Evolutionary conservation across 176 grass and related monocot genomes (phyloP), one percentile per base, ranked within the genome.

Genomic region (Echinochloa phyllopogon): DNA sequence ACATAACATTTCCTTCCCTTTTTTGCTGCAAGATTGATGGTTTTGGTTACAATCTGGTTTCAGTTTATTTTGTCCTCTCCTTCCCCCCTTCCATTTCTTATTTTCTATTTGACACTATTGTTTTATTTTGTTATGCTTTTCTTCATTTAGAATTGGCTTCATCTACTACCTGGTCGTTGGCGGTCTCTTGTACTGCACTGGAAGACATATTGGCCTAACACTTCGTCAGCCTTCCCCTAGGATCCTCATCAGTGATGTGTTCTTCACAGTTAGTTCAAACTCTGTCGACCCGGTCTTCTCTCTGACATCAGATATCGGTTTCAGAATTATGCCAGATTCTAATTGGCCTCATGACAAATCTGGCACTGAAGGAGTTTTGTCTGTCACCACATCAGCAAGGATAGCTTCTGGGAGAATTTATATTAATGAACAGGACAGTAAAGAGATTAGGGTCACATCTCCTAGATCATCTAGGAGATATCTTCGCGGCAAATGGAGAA

Each of bases 291-390:
- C 82, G 39, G 55, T 83, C 39, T 88, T 94, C 64, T 90, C 82
- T 43, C 65, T 92, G 64, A 80, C 83, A 17, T 93, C 91, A n/a
- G 83, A 95, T 83, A 90, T 89, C 67, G 85, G 89, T 66, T 98
- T 98, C 77, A 98, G 87, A 85, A 87, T 93, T 61, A 98, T 98
- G 91, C 88, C 93, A 61, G 84, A 73, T 59, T 76, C 85, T 59
- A 47, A 92, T 24, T 98, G 96, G 96, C 96, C 93, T 44, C 96
- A 95, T 39, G 86, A 95, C 83, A 98, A 98, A 88, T 92, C 89
- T 70, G 96, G 96, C 10, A 83, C 38, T 8, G 69, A 76, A 24
- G 96, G 96, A 73, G 80, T 67, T 77, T 49, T 98, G 57, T 84
- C 86, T 58, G 69, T 92, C 71, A 80, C 83, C 44, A 70, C 93